These are phyloP conservation scores for Eucalyptus sideroxylon DNA, from an alignment of 345 rosid genomes.

Conservation along the genomic window DNA sequence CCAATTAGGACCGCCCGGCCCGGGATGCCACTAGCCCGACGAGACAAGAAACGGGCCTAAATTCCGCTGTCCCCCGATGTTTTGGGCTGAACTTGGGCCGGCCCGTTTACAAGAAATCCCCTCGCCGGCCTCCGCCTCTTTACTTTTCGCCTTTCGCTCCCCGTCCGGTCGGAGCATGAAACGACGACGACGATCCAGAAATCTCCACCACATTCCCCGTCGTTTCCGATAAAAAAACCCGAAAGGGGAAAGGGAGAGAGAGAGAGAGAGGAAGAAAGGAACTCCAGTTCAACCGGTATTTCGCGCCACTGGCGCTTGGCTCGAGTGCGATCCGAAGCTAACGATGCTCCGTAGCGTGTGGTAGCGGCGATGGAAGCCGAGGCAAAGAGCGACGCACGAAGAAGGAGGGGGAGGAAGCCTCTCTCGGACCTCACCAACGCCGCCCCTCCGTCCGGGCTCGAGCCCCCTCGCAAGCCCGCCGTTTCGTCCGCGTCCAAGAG, in stretches of 20 bases:
- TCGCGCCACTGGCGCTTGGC: not conserved
- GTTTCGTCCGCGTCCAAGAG: not conserved
- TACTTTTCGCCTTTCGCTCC: not conserved
- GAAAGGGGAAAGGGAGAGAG: not conserved
- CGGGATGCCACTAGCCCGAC: not conserved
- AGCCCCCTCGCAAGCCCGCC: not conserved
- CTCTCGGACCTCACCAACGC: conserved; percentile 29
- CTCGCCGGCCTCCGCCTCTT: not conserved
- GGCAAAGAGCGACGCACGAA: not conserved
- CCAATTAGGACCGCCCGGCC: not conserved
- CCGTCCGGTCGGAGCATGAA: not conserved
- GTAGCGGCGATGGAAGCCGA: not conserved
- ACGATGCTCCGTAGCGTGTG: not conserved
- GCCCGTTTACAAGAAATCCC: not conserved
- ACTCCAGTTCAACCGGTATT: not conserved
- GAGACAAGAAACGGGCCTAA: not conserved
- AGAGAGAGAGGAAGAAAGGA: not conserved
- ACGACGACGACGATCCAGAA: not conserved
- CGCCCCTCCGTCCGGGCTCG: not conserved
- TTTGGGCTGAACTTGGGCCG: not conserved
- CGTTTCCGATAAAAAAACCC: not conserved
- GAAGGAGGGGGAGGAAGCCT: not conserved
- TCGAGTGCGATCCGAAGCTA: not conserved
- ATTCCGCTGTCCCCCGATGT: not conserved
- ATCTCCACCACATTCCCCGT: not conserved